Base-by-base conservation (phyloP, 2,329 filamentous ascomycete species). In the Juglanconis juglandina region DNA sequence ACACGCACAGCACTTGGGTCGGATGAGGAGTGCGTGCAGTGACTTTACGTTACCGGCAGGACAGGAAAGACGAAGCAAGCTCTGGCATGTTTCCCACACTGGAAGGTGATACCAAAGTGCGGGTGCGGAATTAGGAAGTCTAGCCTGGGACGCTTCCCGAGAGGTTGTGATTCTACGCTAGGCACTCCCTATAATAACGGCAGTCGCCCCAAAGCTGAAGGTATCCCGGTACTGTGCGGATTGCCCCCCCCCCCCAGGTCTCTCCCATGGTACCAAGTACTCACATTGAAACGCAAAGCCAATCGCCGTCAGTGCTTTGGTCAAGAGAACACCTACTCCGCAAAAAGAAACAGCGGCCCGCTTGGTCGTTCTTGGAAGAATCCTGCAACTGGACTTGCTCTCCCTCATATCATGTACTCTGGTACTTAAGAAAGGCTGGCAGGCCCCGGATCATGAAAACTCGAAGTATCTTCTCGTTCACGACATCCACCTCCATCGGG, bases 281-380 rank as follows among this genome's bases (percentile, higher is more conserved):
- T 14, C 11, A 10, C n/a, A 42, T 42, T 30, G 11, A 30, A 13
- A 44, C 51, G 4, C 11, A 33, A 10, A 14, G 35, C 53, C 53
- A 56, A 56, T 56, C 33, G 53, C 44, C 17, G 34, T 24, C 30
- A 41, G 17, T 4, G 44, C n/a, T 48, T 56, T 56, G 53, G 53
- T 56, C 53, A 55, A 55, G 42, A 13, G 11, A 34, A 11, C 30
- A 33, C 10, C 9, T 11, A 50, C 4, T 11, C 39, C 11, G 10
- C 39, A 6, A 33, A 9, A 34, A n/a, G 44, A 24, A 47, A 42
- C 24, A 24, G 24, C 24, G 24, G 24, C 24, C 24, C 24, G 24
- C 24, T 24, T 2, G 24, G 24, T 24, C 24, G 24, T 24, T 24
- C 24, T 24, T 24, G 24, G 24, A 24, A 24, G 24, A 24, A 24